Evolutionary conservation across 1,284 basidiomycete species (phyloP).

Genomic region (Phylloporus sp.): DNA sequence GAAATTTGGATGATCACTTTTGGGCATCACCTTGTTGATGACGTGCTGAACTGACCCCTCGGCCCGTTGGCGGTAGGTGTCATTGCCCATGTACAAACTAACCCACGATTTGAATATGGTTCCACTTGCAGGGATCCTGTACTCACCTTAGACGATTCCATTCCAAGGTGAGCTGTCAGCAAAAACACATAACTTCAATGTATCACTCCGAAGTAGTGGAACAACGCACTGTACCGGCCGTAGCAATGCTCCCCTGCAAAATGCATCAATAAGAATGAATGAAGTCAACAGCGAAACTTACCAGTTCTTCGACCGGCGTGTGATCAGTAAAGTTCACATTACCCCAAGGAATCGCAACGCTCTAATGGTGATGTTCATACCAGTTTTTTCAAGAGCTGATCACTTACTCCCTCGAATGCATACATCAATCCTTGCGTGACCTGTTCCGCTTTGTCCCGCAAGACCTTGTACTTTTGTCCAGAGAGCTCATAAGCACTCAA

Average conservation of each 20-base stretch:
- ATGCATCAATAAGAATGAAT: background rate
- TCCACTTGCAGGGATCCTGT: background rate
- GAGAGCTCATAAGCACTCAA: conserved; percentile 87
- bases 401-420: conserved; percentile 58
- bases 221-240: conserved; percentile 65
- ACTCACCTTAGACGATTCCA: conserved; percentile 45
- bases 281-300: conserved; percentile 32
- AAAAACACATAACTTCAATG: background rate
- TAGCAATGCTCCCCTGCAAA: conserved; percentile 63
- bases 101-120: background rate
- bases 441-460: conserved; percentile 69
- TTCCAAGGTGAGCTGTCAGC: conserved; percentile 46
- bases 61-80: conserved; percentile 57
- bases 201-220: background rate
- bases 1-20: conserved; percentile 36
- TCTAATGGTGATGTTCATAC: conserved; percentile 35
- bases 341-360: conserved; percentile 56
- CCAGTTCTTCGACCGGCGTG: conserved; percentile 43
- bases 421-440: conserved; percentile 72
- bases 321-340: conserved; percentile 58
- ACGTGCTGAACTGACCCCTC: conserved; percentile 55
- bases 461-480: conserved; percentile 52
- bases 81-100: conserved; percentile 59
- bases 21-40: conserved; percentile 47
- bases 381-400: background rate